Evolutionary conservation across 805 yeast genomes (phyloP).

Genomic region (Ogataea wickerhamii): DNA sequence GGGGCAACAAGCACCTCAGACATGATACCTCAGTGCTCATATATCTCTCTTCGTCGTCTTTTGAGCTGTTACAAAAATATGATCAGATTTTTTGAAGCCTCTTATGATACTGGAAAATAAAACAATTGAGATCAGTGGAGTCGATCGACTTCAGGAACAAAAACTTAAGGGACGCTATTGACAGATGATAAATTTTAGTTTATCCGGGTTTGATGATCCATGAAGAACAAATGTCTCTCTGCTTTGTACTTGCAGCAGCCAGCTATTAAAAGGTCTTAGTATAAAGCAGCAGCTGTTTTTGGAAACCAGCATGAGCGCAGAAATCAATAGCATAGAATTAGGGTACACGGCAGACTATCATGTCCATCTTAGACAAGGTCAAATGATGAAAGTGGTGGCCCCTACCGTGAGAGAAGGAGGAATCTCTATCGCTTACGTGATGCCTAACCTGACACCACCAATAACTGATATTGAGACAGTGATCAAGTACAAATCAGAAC

Average conservation of each 20-base stretch:
- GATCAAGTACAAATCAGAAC: conserved; percentile 57
- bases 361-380: conserved; percentile 92
- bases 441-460: conserved; percentile 97
- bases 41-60: no score
- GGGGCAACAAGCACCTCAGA: conserved; percentile 49
- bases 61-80: no score
- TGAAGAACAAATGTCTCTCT: no score
- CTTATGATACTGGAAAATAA: no score
- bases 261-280: no score
- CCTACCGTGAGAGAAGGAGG: conserved; percentile 94
- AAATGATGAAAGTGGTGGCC: conserved; percentile 86
- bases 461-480: conserved; percentile 73
- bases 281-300: no score
- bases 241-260: no score
- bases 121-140: no score
- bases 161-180: no score
- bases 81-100: conserved; percentile 2
- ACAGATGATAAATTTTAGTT: no score
- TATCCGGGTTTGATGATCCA: no score
- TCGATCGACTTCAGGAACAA: no score
- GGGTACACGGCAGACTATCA: conserved; percentile 89
- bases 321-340: conserved; percentile 39
- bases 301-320: background rate
- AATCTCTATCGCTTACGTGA: conserved; percentile 81
- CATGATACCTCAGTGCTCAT: conserved; percentile 6